phyloP scores from a whole-genome alignment of 2,329 filamentous ascomycete genomes.

The Clarireedia homoeocarpa region DNA sequence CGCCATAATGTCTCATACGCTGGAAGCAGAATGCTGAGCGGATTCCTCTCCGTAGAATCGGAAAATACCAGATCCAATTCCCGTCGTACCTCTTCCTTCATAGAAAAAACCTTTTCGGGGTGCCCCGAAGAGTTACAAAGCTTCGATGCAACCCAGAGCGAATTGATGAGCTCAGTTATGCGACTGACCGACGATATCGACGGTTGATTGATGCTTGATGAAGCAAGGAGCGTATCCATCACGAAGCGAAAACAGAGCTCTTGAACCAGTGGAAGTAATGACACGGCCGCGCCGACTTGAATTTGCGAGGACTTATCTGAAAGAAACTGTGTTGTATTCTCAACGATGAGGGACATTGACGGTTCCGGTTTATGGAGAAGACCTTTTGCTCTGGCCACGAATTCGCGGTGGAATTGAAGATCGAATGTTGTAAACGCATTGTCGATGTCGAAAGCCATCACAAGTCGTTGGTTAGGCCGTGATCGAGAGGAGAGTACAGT shows the following conservation, averaged over 20 bases:
- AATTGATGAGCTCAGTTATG: conserved; percentile 3
- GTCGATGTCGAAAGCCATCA: background rate
- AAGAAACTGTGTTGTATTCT: too few relatives aligned
- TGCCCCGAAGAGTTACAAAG: background rate
- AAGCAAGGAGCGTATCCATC: background rate
- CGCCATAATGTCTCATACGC: conserved; percentile 14
- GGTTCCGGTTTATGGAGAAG: background rate
- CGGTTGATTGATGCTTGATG: background rate
- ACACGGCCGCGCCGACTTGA: background rate
- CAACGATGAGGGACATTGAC: background rate
- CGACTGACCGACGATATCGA: background rate
- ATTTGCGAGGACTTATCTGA: too few relatives aligned
- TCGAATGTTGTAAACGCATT: conserved; percentile 5
- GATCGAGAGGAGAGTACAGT: conserved; percentile 2
- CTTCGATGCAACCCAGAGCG: conserved; percentile 6
- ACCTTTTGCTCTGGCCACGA: background rate
- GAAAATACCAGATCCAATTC: background rate
- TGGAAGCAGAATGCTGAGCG: conserved; percentile 11
- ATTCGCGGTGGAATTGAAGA: background rate
- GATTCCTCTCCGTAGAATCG: background rate
- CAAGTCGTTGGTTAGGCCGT: background rate
- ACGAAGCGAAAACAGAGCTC: conserved; percentile 5
- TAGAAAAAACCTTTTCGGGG: background rate
- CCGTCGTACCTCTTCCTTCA: background rate
- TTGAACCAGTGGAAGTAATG: background rate